These are phyloP conservation scores for Dioscorea alata DNA, from an alignment of 106 monocot genomes.

Conservation along the genomic window DNA sequence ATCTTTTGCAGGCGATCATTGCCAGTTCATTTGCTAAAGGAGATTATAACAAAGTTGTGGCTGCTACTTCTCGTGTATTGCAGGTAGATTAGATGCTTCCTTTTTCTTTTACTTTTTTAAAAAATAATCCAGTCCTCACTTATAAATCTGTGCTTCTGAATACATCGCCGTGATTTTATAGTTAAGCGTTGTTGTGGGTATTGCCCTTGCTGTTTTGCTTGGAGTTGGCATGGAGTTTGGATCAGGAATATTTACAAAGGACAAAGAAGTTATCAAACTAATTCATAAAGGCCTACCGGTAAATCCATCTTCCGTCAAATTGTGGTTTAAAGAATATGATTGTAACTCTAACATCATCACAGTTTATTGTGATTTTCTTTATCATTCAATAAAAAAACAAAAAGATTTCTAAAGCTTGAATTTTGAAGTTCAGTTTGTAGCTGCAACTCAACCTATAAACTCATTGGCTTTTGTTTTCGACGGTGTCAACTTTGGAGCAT, in stretches of 20 bases:
- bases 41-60: slow-evolving; percentile 43
- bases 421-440: slow-evolving; percentile 40
- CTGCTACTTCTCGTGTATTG: slow-evolving; percentile 60
- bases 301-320: background rate
- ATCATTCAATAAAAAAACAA: too few relatives aligned
- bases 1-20: slow-evolving; percentile 58
- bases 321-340: too few relatives aligned
- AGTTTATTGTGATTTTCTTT: too few relatives aligned
- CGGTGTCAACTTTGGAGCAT: slow-evolving; percentile 69
- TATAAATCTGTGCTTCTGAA: background rate
- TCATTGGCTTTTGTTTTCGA: slow-evolving; percentile 65
- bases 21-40: slow-evolving; percentile 76
- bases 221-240: slow-evolving; percentile 62
- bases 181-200: slow-evolving; percentile 71
- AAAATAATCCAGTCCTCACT: background rate
- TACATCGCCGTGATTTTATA: slow-evolving; percentile 7
- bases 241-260: slow-evolving; percentile 65
- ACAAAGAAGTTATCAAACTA: slow-evolving; percentile 40
- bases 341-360: too few relatives aligned
- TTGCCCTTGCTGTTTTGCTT: slow-evolving; percentile 50
- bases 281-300: slow-evolving; percentile 70
- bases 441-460: slow-evolving; percentile 53
- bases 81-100: slow-evolving; percentile 35
- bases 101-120: too few relatives aligned
- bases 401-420: background rate